Conservation (phyloP, 2,329 filamentous ascomycete species). For the Cladosporium sp. region DNA sequence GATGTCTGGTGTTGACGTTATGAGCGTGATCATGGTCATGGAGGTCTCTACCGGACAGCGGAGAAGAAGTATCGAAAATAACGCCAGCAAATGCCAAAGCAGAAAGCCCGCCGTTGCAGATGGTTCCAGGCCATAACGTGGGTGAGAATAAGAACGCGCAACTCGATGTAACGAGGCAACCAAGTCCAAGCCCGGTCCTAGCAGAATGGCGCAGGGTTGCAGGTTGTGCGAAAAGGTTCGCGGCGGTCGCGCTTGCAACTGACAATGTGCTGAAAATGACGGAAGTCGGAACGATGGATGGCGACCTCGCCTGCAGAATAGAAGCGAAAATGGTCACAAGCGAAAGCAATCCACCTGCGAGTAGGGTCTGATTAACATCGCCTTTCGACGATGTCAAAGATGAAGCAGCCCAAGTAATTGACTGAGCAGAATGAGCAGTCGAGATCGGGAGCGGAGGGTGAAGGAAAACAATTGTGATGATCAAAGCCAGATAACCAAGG, state of each 20-base stretch:
- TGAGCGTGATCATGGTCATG: constrained; percentile 29
- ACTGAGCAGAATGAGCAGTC: not conserved
- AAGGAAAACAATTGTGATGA: constrained; percentile 43
- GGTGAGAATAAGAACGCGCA: constrained; percentile 33
- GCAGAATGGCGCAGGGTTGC: constrained; percentile 36
- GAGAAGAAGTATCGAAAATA: constrained; percentile 35
- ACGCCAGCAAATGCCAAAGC: constrained; percentile 36
- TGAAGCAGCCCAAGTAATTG: constrained; percentile 16
- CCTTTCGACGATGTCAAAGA: constrained; percentile 34
- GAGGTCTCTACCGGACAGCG: constrained; percentile 25
- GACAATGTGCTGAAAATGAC: constrained; percentile 38
- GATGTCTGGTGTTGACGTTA: constrained; percentile 23
- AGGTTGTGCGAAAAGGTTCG: constrained; percentile 40
- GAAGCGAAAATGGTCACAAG: constrained; percentile 34
- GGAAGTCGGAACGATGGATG: constrained; percentile 30
- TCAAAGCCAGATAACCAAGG: constrained; percentile 45
- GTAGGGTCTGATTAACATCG: constrained; percentile 40
- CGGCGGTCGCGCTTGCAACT: constrained; percentile 38
- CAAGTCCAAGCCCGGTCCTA: constrained; percentile 30
- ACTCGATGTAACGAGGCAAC: constrained; percentile 29
- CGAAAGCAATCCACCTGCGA: constrained; percentile 35
- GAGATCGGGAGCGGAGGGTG: constrained; percentile 43
- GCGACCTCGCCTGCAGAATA: constrained; percentile 29
- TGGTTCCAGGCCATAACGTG: constrained; percentile 30
- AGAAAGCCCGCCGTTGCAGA: constrained; percentile 31